Evolutionary conservation across 352 stramenopile genomes (phyloP), one percentile per base, ranked within the genome.

Genomic region (Globisporangium barbulae): DNA sequence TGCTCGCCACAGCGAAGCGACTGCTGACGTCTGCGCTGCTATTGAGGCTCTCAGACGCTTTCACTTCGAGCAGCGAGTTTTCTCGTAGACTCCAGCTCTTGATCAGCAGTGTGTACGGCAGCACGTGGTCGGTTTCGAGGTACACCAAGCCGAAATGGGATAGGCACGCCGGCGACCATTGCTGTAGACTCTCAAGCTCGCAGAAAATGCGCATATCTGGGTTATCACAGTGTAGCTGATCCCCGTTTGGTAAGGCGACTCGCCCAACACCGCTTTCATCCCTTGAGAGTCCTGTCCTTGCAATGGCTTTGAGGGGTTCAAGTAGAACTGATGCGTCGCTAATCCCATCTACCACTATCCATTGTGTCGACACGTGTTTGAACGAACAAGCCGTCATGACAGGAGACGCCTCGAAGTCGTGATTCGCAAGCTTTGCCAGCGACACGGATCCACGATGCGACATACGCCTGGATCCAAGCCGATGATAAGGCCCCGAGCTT

Each of bases 321-420:
- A 81, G n/a, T 3, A 89, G 19, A n/a, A 63, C 65, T 5, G 58
- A 63, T 31, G 67, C 45, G 31, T 76, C 70, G 28, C 22, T 45
- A 9, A 78, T 56, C 2, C 81, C 79, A 25, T 91, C 80, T n/a
- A 91, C 72, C n/a, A 91, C 64, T 28, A 91, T 67, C 83, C 83
- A 91, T 2, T 77, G 17, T 6, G 53, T 49, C 33, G 52, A 54
- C 48, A 33, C 45, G 9, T 61, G 25, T 50, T 35, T 12, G 8
- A 35, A 5, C 21, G 31, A 30, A 5, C 8, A 3, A 15, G 39
- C 21, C 9, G 25, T 12, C 22, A 15, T 30, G 19, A 19, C 35
- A 41, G 9, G 12, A 39, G 39, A 19, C 42, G 21, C 10, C 3
- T 64, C 59, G 9, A 48, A 8, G 6, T 49, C 48, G 25, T 44